A percentile compares a stretch with the other conserved stretches of the same genome.
These are phyloP conservation scores for Rhodomyrtus psidioides DNA, from an alignment of 441 rosid genomes.

Conservation along the genomic window DNA sequence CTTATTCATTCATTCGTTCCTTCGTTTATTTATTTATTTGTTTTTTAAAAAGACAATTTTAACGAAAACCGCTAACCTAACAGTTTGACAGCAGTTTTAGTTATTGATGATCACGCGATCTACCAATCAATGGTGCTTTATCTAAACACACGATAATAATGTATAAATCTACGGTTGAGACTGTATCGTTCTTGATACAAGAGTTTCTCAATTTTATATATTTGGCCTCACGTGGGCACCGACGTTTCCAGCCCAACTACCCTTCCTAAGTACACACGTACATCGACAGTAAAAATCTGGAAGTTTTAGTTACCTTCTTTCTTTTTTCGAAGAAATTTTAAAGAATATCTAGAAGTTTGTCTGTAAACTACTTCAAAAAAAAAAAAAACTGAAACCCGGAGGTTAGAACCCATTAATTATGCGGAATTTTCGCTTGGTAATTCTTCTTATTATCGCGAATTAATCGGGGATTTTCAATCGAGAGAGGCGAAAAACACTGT, in stretches of 20 bases:
- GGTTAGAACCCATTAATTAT: not conserved
- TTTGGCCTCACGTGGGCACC: not conserved
- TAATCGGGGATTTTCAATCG: not conserved
- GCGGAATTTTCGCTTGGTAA: not conserved
- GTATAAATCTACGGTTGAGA: no score
- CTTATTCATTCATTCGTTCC: no score
- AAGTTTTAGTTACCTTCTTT: not conserved
- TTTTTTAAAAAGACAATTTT: no score
- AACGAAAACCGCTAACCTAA: no score
- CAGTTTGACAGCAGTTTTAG: no score
- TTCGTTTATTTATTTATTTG: no score
- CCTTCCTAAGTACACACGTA: not conserved
- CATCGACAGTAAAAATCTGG: not conserved
- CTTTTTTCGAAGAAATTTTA: not conserved
- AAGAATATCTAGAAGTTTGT: not conserved
- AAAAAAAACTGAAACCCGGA: not conserved
- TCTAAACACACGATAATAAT: no score
- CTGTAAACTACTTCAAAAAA: not conserved
- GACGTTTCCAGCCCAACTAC: not conserved
- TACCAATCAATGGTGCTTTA: no score
- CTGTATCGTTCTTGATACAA: no score
- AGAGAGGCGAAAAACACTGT: not conserved
- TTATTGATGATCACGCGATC: no score
- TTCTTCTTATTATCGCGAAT: not conserved
- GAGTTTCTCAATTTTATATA: no score